Evolutionary conservation across 164 flowering plant species (phyloP).

Genomic region (Protea cynaroides): DNA sequence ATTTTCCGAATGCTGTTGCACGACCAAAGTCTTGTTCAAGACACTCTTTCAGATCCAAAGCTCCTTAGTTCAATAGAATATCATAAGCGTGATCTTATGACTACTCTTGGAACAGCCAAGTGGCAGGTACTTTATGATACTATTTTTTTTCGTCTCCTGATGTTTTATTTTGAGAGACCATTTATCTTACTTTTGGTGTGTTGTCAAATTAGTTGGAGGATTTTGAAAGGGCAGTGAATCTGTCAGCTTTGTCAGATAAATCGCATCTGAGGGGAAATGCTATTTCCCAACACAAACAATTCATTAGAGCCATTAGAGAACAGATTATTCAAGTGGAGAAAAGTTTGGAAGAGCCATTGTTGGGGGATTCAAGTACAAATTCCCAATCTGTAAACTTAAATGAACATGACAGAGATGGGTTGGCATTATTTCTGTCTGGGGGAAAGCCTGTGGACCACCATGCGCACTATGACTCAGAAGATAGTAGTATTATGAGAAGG

Average conservation of each 20-base stretch:
- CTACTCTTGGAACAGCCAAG: slow-evolving; percentile 51
- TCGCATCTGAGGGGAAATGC: slow-evolving; percentile 24
- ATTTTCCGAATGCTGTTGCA: slow-evolving; percentile 41
- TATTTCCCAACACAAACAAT: slow-evolving; percentile 38
- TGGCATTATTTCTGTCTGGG: slow-evolving; percentile 48
- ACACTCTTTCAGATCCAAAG: slow-evolving; percentile 28
- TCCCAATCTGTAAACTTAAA: slow-evolving; percentile 29
- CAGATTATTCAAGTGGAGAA: slow-evolving; percentile 36
- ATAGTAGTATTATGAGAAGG: slow-evolving; percentile 25
- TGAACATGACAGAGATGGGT: slow-evolving; percentile 44
- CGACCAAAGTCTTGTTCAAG: slow-evolving; percentile 38
- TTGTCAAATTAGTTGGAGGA: slow-evolving; percentile 43
- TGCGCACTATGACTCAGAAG: slow-evolving; percentile 15
- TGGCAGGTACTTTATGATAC: slow-evolving; percentile 43
- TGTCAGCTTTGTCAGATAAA: slow-evolving; percentile 21
- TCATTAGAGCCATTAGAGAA: slow-evolving; percentile 41
- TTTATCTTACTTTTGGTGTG: neutral
- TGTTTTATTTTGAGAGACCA: neutral
- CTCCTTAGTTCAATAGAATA: slow-evolving; percentile 34
- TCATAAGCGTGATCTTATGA: slow-evolving; percentile 51
- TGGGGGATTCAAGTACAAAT: slow-evolving; percentile 16
- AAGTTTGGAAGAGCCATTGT: slow-evolving; percentile 22
- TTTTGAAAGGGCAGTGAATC: slow-evolving; percentile 41
- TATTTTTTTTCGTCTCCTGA: neutral
- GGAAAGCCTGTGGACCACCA: slow-evolving; percentile 16